Evolutionary conservation across 1,284 basidiomycete species (phyloP), one percentile per base, ranked within the genome.

Genomic region (Taiwanofungus camphoratus): DNA sequence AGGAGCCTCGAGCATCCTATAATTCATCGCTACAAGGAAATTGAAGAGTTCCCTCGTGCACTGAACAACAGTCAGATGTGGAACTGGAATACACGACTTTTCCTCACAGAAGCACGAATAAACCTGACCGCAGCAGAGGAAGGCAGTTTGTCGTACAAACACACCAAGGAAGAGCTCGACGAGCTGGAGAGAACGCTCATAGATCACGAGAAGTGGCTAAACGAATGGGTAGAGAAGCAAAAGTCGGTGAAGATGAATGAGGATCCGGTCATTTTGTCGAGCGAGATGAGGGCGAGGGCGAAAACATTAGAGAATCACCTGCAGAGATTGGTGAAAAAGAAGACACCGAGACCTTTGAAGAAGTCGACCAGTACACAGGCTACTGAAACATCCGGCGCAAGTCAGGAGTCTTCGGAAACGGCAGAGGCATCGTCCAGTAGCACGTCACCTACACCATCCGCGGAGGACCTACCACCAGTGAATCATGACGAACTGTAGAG

Each of bases 1-100:
- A 93, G 91, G 66, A 67, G 72, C 32, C 66, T 94, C 46, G 92
- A 97, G 61, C 70, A 73, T 35, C 90, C 92, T 2, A 82, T 97
- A 45, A 75, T 89, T 34, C 77, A 83, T 57, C 86, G 96, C 9
- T 89, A 94, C 66, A 77, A 79, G 59, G 93, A 99, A 66, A 85
- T 86, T 42, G 80, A 86, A 53, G 78, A 81, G 53, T 88, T 73
- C 74, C 84, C 73, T 49, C 76, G 67, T 60, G 83, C 70, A 53
- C 84, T 81, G 60, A 90, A 79, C 66, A 86, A 73, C 73, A 80
- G 76, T 43, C 85, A 87, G 61, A 82, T 79, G 74, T 84, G 82
- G 81, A 88, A 88, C 57, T 88, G 81, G 80, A 75, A 73, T 57
- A 80, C 86, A 3, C 77, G 84, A 11, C 61, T 84, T 16, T 98